Base-by-base conservation (phyloP, 495 filamentous ascomycete genomes). In the Penicillium antarcticum region DNA sequence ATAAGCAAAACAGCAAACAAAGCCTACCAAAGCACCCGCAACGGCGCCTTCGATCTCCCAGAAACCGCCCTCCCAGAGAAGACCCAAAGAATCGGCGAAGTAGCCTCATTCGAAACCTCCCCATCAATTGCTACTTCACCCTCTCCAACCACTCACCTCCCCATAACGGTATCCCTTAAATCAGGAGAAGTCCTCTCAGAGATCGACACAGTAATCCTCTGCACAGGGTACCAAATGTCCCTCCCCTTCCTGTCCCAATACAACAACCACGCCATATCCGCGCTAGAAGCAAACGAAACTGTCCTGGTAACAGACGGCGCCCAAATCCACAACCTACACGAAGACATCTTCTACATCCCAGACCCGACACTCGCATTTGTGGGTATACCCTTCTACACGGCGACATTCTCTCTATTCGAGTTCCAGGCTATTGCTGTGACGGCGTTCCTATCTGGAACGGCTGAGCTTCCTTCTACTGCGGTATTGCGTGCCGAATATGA, bases 321-420 rank as follows among this genome's bases (percentile, higher is more conserved):
- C 3, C 83, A 82, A 58, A 59, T 83, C n/a, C 83, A 87, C 58
- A 87, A 89, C 56, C 54, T 87, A 4, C 79, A 87, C 64, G 78
- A 79, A 35, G 83, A 87, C 52, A 79, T 87, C 3, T 86, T 86
- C 57, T 87, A 84, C 55, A 86, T 86, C 37, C 73, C 77, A 0
- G 82, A 87, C 45, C 82, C 84, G 0, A 78, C 81, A 0, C 58
- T 87, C 12, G 74, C 73, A 0, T 86, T 87, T 54, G 67, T 87
- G 7, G 84, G 84, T 1, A 71, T 84, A 0, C 77, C 83, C 0
- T 82, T 80, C 59, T 76, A 83, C 39, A 79, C 78, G 0, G 80
- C 81, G 0, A 83, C 82, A 0, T 87, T 87, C 50, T 79, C 82
- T 0, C 67, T 85, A 7, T 86, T 85, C 43, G 84, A 87, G 53